These are phyloP conservation scores for Fomitopsis betulina DNA, from an alignment of 1,284 basidiomycete genomes.

Conservation along the genomic window DNA sequence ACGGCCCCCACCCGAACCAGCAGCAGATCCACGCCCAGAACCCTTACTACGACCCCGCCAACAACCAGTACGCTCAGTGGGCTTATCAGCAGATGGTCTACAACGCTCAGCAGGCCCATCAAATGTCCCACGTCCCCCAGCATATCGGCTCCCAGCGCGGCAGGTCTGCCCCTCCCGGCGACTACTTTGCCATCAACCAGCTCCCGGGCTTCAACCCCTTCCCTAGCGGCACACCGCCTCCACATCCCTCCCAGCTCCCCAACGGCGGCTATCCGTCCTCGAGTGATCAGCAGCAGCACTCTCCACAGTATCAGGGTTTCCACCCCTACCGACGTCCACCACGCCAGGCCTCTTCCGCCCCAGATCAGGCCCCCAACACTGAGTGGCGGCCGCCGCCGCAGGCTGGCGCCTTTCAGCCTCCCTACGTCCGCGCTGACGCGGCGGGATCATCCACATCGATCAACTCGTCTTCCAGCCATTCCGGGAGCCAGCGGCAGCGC, in stretches of 20 bases:
- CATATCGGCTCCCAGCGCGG: slow-evolving; percentile 31
- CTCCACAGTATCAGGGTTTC: slow-evolving; percentile 54
- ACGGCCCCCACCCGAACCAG: slow-evolving; percentile 42
- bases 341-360: slow-evolving; percentile 36
- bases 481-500: slow-evolving; percentile 44
- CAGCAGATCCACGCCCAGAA: slow-evolving; percentile 42
- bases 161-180: slow-evolving; percentile 32
- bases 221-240: slow-evolving; percentile 65
- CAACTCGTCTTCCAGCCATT: slow-evolving; percentile 46
- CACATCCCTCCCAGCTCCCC: slow-evolving; percentile 42
- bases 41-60: slow-evolving; percentile 67
- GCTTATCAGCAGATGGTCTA: slow-evolving; percentile 86
- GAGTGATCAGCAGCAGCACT: slow-evolving; percentile 15
- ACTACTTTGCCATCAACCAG: slow-evolving; percentile 54
- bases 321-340: slow-evolving; percentile 78
- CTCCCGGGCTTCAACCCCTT: slow-evolving; percentile 56
- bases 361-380: slow-evolving; percentile 26
- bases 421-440: slow-evolving; percentile 72
- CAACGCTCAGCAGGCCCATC: slow-evolving; percentile 56
- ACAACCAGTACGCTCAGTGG: slow-evolving; percentile 78
- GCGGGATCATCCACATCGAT: slow-evolving; percentile 71
- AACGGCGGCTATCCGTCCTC: slow-evolving; percentile 34
- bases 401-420: slow-evolving; percentile 45
- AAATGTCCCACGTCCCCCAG: slow-evolving; percentile 34
- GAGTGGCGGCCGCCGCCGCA: slow-evolving; percentile 44